Base-by-base conservation (phyloP, 345 rosid genomes). In the Ricinus communis region DNA sequence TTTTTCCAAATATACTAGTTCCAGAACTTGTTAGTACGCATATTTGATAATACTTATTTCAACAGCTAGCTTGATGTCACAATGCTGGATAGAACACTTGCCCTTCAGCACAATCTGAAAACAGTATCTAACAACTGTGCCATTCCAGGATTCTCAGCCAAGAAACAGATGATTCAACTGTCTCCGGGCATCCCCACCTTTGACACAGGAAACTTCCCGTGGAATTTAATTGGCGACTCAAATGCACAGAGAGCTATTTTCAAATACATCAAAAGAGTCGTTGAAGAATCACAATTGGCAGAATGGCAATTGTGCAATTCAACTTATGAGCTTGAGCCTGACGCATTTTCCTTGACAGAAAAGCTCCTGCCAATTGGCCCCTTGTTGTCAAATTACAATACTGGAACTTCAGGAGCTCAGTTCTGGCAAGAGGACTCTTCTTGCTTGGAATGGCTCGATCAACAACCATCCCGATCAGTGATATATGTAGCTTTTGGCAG, bases 291-390 rank as follows among this genome's bases (percentile, higher is more conserved):
- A 41, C 18, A 14, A 41, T 41, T 73, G 30, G 30, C 65, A 36
- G 65, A 73, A 0, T 59, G 74, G 74, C 22, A 46, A 30, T 18
- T 78, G 0, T 73, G 77, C 53, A 78, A 78, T 65, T 78, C 81
- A 28, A 19, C 25, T 18, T 51, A 63, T 57, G 74, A 64, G 12
- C 56, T 73, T 5, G 74, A 73, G 63, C 50, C 47, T 57, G 77
- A 27, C 55, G 71, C 71, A 41, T 69, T 73, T 18, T 31, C 27
- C 24, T 30, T 51, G 0, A 18, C 24, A 9, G 67, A 71, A 25
- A 49, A 57, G 2, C 61, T 73, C 68, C n/a, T 10, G 4, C 77
- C 77, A 31, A 47, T 68, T 33, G 81, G 74, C 7, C 72, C 72
- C 12, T 67, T 70, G 2, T 14, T 74, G 51, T 60, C 75, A 58